Evolutionary conservation across 2,329 filamentous ascomycete genomes (phyloP).

Genomic region (Aspergillus thermomutatus): DNA sequence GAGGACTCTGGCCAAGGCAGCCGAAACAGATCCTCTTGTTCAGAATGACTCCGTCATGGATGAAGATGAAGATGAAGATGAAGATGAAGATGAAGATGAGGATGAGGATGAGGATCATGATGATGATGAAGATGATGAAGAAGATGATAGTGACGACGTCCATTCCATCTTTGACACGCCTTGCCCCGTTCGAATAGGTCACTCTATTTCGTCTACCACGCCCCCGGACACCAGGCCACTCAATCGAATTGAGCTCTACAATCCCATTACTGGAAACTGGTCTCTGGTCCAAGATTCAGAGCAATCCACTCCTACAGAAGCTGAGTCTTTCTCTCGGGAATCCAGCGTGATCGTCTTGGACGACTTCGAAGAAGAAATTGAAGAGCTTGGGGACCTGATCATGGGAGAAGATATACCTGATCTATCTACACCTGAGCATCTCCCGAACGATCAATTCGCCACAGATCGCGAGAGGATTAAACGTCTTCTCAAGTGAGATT

Average conservation of each 20-base stretch:
- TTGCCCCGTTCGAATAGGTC: background rate
- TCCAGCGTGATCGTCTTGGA: background rate
- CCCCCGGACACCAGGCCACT: background rate
- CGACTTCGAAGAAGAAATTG: background rate
- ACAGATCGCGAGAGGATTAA: background rate
- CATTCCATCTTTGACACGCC: background rate
- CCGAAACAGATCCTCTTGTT: background rate
- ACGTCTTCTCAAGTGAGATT: background rate
- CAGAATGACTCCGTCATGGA: background rate
- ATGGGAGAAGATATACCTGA: background rate
- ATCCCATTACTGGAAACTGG: background rate
- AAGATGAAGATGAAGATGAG: background rate
- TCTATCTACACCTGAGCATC: background rate
- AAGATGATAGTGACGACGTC: background rate
- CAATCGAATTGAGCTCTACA: background rate
- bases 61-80: background rate
- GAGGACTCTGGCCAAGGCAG: background rate
- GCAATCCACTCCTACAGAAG: background rate
- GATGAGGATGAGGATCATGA: background rate
- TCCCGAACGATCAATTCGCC: background rate
- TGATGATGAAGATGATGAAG: background rate
- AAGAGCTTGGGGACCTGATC: background rate
- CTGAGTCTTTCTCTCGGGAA: background rate
- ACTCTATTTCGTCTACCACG: background rate
- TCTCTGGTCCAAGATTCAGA: background rate